Evolutionary conservation across 139 green algal genomes (phyloP), one percentile per base, ranked within the genome.

Genomic region (Deuterostichococcus epilithicus): DNA sequence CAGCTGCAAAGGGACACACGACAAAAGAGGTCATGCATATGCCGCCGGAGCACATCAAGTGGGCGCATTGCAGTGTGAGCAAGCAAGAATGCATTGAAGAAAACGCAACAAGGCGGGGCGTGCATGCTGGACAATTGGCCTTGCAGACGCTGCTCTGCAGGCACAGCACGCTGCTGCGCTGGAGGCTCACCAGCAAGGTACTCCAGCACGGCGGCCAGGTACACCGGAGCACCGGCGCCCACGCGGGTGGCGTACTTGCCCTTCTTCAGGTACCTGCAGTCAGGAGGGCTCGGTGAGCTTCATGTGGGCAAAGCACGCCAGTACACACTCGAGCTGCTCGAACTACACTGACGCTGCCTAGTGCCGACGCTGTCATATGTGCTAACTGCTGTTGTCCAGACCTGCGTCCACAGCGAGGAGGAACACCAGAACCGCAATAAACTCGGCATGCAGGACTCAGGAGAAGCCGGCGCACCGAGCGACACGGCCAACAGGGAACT

Each of bases 401-500:
- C 8, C 42, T 23, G 13, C 8, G 42, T n/a, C 42, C 8, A 23
- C 42, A 52, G 42, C 13, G 42, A 8, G 8, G 42, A 52, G 8
- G 13, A 52, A 52, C 42, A 52, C 42, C 42, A 42, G n/a, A n/a
- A n/a, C n/a, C n/a, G n/a, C n/a, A n/a, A n/a, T n/a, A n/a, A n/a
- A n/a, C n/a, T n/a, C n/a, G n/a, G n/a, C n/a, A n/a, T n/a, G n/a
- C n/a, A n/a, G n/a, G n/a, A n/a, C n/a, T n/a, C n/a, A n/a, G n/a
- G n/a, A n/a, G n/a, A n/a, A n/a, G n/a, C n/a, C 42, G 42, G 8
- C 63, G 10, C 28, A 95, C 58, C 90, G 80, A 63, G 89, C 90
- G 65, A 95, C 85, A 78, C 90, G 83, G 70, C 90, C 90, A n/a
- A 95, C 90, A 26, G 90, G 90, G 88, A 95, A 95, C 87, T 95